Evolutionary conservation across 1,284 basidiomycete species (phyloP), one percentile per base, ranked within the genome.

Genomic region (Cryptococcus amylolentus): DNA sequence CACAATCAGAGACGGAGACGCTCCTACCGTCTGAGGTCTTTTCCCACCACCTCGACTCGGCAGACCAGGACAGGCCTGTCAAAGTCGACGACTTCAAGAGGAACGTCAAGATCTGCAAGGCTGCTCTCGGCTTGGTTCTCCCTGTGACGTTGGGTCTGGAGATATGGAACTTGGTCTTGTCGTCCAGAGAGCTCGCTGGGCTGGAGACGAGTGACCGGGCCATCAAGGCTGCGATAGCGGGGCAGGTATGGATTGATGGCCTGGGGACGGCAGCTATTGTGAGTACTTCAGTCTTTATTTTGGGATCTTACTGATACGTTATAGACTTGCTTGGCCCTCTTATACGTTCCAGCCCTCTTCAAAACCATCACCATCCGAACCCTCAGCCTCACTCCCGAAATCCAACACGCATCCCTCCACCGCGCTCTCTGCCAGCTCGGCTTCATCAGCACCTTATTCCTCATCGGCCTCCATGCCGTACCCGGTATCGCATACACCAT

Each of bases 401-500:
- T 57, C 31, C 48, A 46, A 18, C 41, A 66, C 51, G 38, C 54
- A 39, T 9, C 28, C 5, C 44, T 65, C 7, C 68, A 70, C 38
- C 49, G 57, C 10, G 23, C 23, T 31, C 54, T 66, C 35, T 66
- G 61, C 40, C 39, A 38, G 6, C 45, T 49, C 9, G 23, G 45
- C 39, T 68, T 72, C 56, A 44, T 64, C 47, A 9, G 44, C 16
- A 12, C 55, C n/a, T 40, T 64, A 27, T 23, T 60, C 5, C 16
- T 64, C n/a, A 28, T 66, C 18, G 16, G 69, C 43, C 13, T 65
- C 12, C 70, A 69, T 38, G 26, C 59, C 7, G 6, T 65, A 4
- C 71, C 76, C 0, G 51, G 55, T 7, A 63, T 73, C 27, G 20
- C 63, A 23, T 72, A 71, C 57, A 70, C 63, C 16, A 26, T 69